phyloP scores from a whole-genome alignment of 192 early-diverging fungal genomes.

The Backusella westeae region DNA sequence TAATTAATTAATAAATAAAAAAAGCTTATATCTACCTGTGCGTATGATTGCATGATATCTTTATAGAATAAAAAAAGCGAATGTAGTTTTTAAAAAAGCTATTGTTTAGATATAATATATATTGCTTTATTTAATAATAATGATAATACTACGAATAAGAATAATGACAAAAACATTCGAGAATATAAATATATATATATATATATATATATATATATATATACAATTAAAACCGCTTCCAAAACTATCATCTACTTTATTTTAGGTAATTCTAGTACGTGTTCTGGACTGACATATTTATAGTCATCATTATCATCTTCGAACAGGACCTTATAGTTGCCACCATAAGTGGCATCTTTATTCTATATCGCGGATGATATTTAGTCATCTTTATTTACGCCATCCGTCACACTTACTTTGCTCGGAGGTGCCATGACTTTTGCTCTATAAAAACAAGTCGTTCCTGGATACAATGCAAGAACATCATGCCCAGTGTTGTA shows the following conservation, averaged over 20 bases:
- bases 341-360: conserved; percentile 22
- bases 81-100: no score
- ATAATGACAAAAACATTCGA: background rate
- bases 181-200: background rate
- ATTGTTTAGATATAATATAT: background rate
- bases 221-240: conserved; percentile 5
- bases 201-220: background rate
- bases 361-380: conserved; percentile 16
- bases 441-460: conserved; percentile 59
- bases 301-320: conserved; percentile 41
- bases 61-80: no score
- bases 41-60: background rate
- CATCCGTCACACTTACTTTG: conserved; percentile 36
- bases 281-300: conserved; percentile 26
- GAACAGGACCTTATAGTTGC: conserved; percentile 38
- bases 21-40: background rate
- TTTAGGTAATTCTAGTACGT: conserved; percentile 32
- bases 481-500: conserved; percentile 42
- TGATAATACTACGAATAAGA: no score
- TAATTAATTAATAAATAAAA: background rate
- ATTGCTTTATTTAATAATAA: background rate
- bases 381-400: background rate
- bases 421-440: conserved; percentile 44
- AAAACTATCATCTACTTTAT: conserved; percentile 8
- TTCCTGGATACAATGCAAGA: conserved; percentile 52